A percentile compares a stretch with the other conserved stretches of the same genome.
phyloP scores from a whole-genome alignment of 169 alveolate genomes.

The Theileria annulata region DNA sequence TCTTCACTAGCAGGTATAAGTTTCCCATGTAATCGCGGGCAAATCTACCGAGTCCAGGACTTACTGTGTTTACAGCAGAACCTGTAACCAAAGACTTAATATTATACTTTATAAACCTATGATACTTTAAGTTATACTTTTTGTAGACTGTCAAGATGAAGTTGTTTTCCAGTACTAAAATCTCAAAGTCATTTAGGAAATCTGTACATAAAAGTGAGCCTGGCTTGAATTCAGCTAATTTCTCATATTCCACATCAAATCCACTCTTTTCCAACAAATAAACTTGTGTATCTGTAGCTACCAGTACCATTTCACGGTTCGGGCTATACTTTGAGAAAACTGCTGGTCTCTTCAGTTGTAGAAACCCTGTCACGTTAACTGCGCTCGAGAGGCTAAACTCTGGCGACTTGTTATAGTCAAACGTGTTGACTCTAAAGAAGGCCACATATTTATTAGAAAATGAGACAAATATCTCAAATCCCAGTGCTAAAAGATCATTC shows the following conservation, averaged over 20 bases:
- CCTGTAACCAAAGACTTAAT: neutral
- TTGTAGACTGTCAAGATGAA: neutral
- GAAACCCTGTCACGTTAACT: neutral
- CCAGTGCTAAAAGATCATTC: neutral
- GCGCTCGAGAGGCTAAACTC: neutral
- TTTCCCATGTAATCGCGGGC: neutral
- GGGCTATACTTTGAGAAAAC: conserved; percentile 1
- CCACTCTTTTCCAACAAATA: conserved; percentile 5
- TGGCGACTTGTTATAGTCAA: neutral
- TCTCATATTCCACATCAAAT: conserved; percentile 3
- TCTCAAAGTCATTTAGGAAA: conserved; percentile 11
- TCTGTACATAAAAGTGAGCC: conserved; percentile 3
- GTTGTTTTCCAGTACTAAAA: conserved; percentile 1
- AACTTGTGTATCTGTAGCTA: neutral
- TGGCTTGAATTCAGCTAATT: neutral
- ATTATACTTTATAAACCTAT: neutral
- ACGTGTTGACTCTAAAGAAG: neutral
- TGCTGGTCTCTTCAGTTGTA: neutral
- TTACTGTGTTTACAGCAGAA: neutral
- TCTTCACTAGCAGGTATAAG: neutral
- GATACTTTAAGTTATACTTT: neutral
- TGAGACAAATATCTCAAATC: neutral
- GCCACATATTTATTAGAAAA: neutral
- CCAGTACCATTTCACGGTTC: neutral
- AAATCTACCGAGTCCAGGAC: neutral